These are phyloP conservation scores for Scolecobasidium constrictum DNA, from an alignment of 2,329 filamentous ascomycete genomes.

Conservation along the genomic window DNA sequence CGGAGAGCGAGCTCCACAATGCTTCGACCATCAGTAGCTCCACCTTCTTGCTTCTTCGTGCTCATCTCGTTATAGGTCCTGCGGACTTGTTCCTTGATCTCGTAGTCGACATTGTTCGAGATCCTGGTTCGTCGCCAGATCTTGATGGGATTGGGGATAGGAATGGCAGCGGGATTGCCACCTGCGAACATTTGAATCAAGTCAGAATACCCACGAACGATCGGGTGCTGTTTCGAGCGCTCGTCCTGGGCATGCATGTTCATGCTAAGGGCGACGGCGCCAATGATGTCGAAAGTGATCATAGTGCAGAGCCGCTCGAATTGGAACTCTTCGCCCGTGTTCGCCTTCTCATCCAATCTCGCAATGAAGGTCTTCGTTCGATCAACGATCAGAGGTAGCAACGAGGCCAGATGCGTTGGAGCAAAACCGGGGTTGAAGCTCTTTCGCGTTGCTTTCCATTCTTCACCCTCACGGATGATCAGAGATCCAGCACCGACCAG, in stretches of 20 bases:
- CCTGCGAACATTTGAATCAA: conserved; percentile 1
- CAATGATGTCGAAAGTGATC: conserved; percentile 12
- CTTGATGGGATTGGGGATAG: not conserved
- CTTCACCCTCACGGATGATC: conserved; percentile 13
- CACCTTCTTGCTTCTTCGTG: not conserved
- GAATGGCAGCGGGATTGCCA: not conserved
- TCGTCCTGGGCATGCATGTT: conserved; percentile 10
- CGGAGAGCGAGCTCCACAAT: conserved; percentile 8
- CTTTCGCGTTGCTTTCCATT: conserved; percentile 13
- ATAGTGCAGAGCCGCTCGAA: conserved; percentile 4
- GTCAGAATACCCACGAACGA: conserved; percentile 2
- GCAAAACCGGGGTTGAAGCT: conserved; percentile 13
- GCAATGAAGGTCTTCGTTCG: conserved; percentile 7
- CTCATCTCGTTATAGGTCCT: conserved; percentile 11
- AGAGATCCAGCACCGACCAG: conserved; percentile 21
- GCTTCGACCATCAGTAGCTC: not conserved
- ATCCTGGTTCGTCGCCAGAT: conserved; percentile 4
- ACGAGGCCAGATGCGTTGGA: conserved; percentile 7
- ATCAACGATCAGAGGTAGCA: conserved; percentile 8
- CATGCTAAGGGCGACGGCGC: conserved; percentile 8
- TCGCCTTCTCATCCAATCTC: conserved; percentile 3
- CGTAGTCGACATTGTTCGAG: conserved; percentile 10
- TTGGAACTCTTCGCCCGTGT: conserved; percentile 8
- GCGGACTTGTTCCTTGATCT: conserved; percentile 14
- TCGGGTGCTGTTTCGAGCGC: conserved; percentile 5